Base-by-base conservation (phyloP, 495 filamentous ascomycete genomes). In the Aspergillus sclerotiicarbonarius region DNA sequence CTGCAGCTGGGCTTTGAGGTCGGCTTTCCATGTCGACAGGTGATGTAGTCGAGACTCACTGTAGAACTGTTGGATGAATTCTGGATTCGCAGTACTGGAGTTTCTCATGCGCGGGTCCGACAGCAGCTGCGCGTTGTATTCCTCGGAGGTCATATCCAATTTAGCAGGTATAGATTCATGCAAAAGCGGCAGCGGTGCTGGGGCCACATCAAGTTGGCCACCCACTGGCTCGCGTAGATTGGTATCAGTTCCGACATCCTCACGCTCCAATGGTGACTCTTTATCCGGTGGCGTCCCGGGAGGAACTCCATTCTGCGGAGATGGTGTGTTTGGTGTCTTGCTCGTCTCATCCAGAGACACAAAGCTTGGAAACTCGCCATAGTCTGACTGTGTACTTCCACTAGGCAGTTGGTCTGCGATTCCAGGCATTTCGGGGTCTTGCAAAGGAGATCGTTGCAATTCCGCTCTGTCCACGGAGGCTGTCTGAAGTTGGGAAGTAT, bases 21-120 rank as follows among this genome's bases (percentile, higher is more conserved):
- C 88, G 0, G 92, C 88, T 80, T 96, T 98, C 94, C 93, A 96
- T 9, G 87, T 90, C 2, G 94, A 97, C 1, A 98, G 76, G 66
- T 98, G 92, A 71, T 98, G 94, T 15, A 98, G 80, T 6, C 94
- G 87, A 37, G 91, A 96, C 69, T 97, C 90, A 54, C 88, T 86
- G 63, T 97, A 98, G 68, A 89, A 98, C 62, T 96, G 91, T 54
- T 92, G 89, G 1, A 98, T 74, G 54, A 98, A 98, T 41, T 92
- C 87, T 0, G 94, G 92, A 56, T 98, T 93, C 9, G 87, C 89
- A 13, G 88, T 90, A 29, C 90, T 93, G 0, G 90, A 90, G 57
- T 92, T 90, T 37, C 88, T 81, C 62, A 96, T 90, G 21, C 84
- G 81, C 15, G 94, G 90, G 64, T 96, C 90, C 8, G 85, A 77